phyloP scores from a whole-genome alignment of 345 rosid species.

The Cardamine resedifolia region DNA sequence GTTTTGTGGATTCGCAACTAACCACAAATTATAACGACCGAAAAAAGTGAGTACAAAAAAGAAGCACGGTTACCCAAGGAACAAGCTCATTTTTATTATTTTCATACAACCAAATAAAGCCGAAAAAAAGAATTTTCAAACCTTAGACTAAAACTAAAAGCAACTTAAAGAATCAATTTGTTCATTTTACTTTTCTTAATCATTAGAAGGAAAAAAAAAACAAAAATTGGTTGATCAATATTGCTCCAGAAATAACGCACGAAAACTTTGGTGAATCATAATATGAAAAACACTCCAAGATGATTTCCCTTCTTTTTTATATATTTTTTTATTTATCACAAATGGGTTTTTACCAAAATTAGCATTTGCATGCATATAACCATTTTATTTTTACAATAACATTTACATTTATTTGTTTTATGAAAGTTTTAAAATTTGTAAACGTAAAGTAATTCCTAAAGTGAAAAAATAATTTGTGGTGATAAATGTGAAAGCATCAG shows the following conservation, averaged over 20 bases:
- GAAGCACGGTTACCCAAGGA: not conserved
- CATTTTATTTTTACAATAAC: not conserved
- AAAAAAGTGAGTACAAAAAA: not conserved
- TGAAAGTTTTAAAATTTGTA: not conserved
- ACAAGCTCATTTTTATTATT: not conserved
- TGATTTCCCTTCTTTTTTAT: no score
- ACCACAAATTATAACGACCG: constrained; percentile 12
- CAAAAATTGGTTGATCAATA: not conserved
- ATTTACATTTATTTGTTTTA: not conserved
- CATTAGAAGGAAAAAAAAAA: not conserved
- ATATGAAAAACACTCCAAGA: no score
- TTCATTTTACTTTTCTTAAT: not conserved
- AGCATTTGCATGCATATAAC: not conserved
- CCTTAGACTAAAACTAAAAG: not conserved
- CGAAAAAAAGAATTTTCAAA: constrained; percentile 21
- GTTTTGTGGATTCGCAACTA: not conserved
- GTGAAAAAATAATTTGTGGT: no score
- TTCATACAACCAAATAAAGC: constrained; percentile 30
- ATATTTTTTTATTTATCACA: no score
- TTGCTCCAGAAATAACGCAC: not conserved
- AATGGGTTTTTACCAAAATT: not conserved
- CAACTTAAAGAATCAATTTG: not conserved
- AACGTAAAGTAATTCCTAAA: no score
- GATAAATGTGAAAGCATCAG: no score
- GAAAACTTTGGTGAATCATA: not conserved